Base-by-base conservation (phyloP, 257 asterid genomes). In the Nicotiana obtusifolia region DNA sequence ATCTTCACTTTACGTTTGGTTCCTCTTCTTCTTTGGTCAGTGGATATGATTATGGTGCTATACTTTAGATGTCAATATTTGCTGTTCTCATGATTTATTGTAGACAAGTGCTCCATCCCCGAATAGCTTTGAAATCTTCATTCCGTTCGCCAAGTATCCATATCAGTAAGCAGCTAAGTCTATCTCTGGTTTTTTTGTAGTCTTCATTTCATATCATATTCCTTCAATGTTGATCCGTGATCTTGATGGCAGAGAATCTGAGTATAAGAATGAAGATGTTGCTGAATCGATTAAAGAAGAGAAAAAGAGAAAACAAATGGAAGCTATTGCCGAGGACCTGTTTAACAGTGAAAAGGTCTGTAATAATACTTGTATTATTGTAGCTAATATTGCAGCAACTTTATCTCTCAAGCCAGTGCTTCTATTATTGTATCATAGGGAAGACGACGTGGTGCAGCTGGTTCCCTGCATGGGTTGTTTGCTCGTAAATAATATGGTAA, bases 241-340 rank as follows among this genome's bases (percentile, higher is more conserved):
- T 81, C n/a, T 54, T 78, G 57, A 73, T 76, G 71, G 66, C 84
- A 95, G 98, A 77, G 98, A 88, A 28, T 86, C 97, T 8, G 95
- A 91, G 81, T 90, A 87, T 78, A 96, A 97, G 69, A 89, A 85
- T 53, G 97, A 92, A 85, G 93, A 91, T 65, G 90, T 91, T 26
- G 91, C 91, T 13, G 91, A 92, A 86, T 89, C 91, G 37, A 53
- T 91, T 5, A 91, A 89, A 88, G 97, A 89, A 85, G 98, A 96
- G 91, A 92, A 90, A 82, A 92, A 85, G 84, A 92, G 97, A 79
- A 94, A 91, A 87, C 91, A 93, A 89, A 91, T 91, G 98, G 98
- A 96, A 87, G 97, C 97, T 78, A 86, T 92, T 64, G 97, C 97
- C 8, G 99, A 96, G 44, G 98, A 94, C 87, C 86, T 94, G n/a